phyloP scores from a whole-genome alignment of 257 asterid genomes.

The Solanum ossicruentum region DNA sequence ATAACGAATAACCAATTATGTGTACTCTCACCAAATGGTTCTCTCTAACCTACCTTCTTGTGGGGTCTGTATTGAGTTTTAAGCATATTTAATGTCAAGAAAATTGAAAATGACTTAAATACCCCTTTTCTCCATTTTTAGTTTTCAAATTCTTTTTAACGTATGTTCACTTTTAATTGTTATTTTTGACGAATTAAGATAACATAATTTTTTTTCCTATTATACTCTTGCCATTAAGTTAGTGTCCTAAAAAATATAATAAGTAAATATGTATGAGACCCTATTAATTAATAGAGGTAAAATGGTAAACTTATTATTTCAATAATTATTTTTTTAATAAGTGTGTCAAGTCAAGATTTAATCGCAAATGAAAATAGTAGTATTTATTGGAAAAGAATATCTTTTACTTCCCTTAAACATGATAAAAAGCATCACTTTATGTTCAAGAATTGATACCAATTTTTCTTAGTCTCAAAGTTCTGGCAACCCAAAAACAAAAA shows the following conservation, averaged over 20 bases:
- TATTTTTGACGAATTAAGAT: no score
- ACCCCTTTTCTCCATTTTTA: no score
- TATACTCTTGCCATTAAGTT: no score
- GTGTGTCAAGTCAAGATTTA: no score
- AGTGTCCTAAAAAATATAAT: no score
- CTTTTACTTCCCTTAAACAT: conserved; percentile 8
- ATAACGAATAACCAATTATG: not conserved
- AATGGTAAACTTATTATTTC: no score
- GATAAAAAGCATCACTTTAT: conserved; percentile 23
- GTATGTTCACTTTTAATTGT: no score
- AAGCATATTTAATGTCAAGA: not conserved
- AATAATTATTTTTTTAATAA: no score
- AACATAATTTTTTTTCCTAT: no score
- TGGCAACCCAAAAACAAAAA: not conserved
- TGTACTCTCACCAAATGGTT: not conserved
- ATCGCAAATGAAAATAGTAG: not conserved
- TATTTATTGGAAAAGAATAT: conserved; percentile 5
- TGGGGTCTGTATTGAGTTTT: not conserved
- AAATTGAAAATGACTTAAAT: not conserved
- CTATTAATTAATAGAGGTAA: no score
- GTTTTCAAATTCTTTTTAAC: no score
- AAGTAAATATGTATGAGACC: no score
- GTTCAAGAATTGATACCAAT: conserved; percentile 16
- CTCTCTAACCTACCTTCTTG: not conserved
- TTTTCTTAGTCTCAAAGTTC: not conserved